These are phyloP conservation scores for Aquanectria penicillioides DNA, from an alignment of 2,329 filamentous ascomycete genomes.

Conservation along the genomic window DNA sequence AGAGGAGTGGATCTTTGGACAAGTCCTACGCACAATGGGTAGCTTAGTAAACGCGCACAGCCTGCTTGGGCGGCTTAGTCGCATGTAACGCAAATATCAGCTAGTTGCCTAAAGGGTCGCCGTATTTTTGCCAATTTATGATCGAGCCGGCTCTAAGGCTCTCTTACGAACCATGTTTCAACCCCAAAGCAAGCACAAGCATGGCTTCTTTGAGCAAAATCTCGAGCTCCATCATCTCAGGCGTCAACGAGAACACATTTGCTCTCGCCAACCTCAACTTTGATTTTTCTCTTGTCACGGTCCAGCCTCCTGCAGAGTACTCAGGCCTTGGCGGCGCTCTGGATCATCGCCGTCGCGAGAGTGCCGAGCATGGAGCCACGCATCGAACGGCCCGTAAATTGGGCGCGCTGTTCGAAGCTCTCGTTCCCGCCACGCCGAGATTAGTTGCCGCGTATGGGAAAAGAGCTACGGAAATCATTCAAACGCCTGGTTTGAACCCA, in stretches of 20 bases:
- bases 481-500: not conserved
- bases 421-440: constrained; percentile 43
- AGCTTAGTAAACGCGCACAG: too few species aligned
- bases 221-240: not conserved
- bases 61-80: too few species aligned
- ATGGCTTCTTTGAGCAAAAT: not conserved
- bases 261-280: constrained; percentile 46
- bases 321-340: constrained; percentile 44
- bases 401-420: constrained; percentile 49
- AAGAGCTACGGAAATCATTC: constrained; percentile 44
- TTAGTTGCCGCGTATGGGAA: constrained; percentile 48
- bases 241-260: constrained; percentile 4
- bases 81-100: too few species aligned
- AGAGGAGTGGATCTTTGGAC: too few species aligned
- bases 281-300: constrained; percentile 54
- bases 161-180: too few species aligned
- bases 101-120: too few species aligned
- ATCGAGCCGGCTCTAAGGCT: too few species aligned
- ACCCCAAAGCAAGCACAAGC: not conserved
- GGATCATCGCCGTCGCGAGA: constrained; percentile 40
- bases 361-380: constrained; percentile 49
- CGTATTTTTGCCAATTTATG: too few species aligned
- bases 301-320: constrained; percentile 52
- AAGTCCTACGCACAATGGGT: too few species aligned
- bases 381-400: constrained; percentile 50